Conservation (phyloP, 495 filamentous ascomycete genomes). For the Penicillium ochrochloron region DNA sequence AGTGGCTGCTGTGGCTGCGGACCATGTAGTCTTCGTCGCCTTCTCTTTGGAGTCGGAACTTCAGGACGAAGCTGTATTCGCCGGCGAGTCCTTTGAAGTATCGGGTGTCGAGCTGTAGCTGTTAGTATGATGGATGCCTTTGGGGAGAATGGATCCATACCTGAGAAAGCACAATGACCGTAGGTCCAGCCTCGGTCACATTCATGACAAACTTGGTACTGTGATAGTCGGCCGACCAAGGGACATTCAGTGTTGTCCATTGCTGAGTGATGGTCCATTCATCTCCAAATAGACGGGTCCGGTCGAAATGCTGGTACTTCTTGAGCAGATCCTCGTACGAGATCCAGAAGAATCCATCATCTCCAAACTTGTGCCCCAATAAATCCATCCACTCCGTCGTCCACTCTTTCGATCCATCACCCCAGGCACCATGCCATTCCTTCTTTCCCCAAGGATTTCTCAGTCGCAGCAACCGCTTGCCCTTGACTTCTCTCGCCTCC, state of each 20-base stretch:
- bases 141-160: slow-evolving; percentile 25
- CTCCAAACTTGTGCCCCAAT: slow-evolving; percentile 81
- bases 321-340: slow-evolving; percentile 80
- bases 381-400: slow-evolving; percentile 84
- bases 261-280: slow-evolving; percentile 82
- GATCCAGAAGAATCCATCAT: slow-evolving; percentile 84
- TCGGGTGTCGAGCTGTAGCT: slow-evolving; percentile 68
- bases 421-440: slow-evolving; percentile 85
- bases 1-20: slow-evolving; percentile 70
- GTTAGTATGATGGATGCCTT: slow-evolving; percentile 11
- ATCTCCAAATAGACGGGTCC: slow-evolving; percentile 85
- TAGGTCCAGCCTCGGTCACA: slow-evolving; percentile 65
- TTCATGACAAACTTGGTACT: slow-evolving; percentile 79
- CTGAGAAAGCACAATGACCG: slow-evolving; percentile 82
- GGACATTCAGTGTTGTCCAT: slow-evolving; percentile 84
- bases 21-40: slow-evolving; percentile 85
- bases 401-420: slow-evolving; percentile 91
- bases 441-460: slow-evolving; percentile 87
- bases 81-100: slow-evolving; percentile 86
- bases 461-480: slow-evolving; percentile 72
- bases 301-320: slow-evolving; percentile 81
- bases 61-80: slow-evolving; percentile 77
- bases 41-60: slow-evolving; percentile 82
- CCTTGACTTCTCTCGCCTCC: slow-evolving; percentile 77
- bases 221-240: slow-evolving; percentile 86